These are phyloP conservation scores for Leccinum disarticulatum DNA, from an alignment of 768 basidiomycete genomes.

Conservation along the genomic window DNA sequence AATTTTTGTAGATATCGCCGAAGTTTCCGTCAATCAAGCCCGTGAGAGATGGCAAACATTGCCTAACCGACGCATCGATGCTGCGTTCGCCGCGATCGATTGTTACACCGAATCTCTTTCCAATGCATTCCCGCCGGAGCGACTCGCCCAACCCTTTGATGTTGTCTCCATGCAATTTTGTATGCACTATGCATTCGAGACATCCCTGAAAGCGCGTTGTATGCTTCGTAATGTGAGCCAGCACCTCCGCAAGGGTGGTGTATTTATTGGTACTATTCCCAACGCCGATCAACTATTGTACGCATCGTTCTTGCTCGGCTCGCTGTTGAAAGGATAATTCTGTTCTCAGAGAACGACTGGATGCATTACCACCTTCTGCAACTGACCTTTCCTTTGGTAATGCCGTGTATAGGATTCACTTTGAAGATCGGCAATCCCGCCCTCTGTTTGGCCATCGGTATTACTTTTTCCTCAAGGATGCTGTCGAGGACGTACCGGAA, in stretches of 20 bases:
- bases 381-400: constrained; percentile 85
- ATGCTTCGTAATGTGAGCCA: constrained; percentile 91
- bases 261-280: constrained; percentile 97
- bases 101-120: constrained; percentile 79
- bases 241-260: constrained; percentile 78
- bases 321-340: constrained; percentile 15
- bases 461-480: constrained; percentile 90
- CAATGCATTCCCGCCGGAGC: constrained; percentile 61
- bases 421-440: constrained; percentile 64
- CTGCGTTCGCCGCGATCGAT: constrained; percentile 82
- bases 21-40: constrained; percentile 88
- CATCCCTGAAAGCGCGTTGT: constrained; percentile 76
- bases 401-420: constrained; percentile 83
- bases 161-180: constrained; percentile 99
- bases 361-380: constrained; percentile 61
- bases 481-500: constrained; percentile 96
- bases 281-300: constrained; percentile 84
- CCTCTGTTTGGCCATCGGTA: constrained; percentile 89
- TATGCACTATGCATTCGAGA: constrained; percentile 99
- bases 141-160: constrained; percentile 75
- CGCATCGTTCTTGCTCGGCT: constrained; percentile 33
- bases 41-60: constrained; percentile 60
- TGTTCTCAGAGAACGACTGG: constrained; percentile 62
- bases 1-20: constrained; percentile 72
- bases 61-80: constrained; percentile 61